These are phyloP conservation scores for Hemerocallis citrina DNA, from an alignment of 106 monocot genomes.

Conservation along the genomic window DNA sequence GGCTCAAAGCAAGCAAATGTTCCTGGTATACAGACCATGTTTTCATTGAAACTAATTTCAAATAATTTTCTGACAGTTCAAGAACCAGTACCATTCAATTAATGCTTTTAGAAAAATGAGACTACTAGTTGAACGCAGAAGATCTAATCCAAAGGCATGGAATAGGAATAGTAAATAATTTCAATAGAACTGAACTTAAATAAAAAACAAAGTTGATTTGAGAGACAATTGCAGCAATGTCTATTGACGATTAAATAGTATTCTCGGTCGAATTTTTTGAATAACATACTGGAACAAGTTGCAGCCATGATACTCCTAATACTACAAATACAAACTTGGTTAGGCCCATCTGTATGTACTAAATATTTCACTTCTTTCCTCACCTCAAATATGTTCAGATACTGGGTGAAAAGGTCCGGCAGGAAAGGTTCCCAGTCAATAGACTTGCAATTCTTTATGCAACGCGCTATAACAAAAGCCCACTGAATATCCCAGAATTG, in stretches of 20 bases:
- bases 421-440: slow-evolving; percentile 84
- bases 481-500: slow-evolving; percentile 98
- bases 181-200: too few species aligned
- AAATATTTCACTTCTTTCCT: slow-evolving; percentile 8
- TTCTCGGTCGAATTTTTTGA: too few species aligned
- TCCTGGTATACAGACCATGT: too few species aligned
- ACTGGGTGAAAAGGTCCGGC: slow-evolving; percentile 63
- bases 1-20: too few species aligned
- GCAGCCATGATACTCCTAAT: not conserved
- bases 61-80: too few species aligned
- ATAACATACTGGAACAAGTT: not conserved
- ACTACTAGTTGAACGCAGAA: too few species aligned
- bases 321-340: not conserved
- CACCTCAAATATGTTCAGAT: slow-evolving; percentile 97
- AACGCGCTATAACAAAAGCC: slow-evolving; percentile 70
- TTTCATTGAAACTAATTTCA: too few species aligned
- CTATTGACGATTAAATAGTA: not conserved
- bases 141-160: too few species aligned
- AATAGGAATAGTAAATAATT: too few species aligned
- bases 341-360: not conserved
- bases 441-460: slow-evolving; percentile 64
- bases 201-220: not conserved
- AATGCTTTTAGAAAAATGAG: too few species aligned
- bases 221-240: not conserved
- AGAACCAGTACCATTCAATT: too few species aligned